Conservation (phyloP, 2,329 filamentous ascomycete species). For the Exophiala oligosperma region DNA sequence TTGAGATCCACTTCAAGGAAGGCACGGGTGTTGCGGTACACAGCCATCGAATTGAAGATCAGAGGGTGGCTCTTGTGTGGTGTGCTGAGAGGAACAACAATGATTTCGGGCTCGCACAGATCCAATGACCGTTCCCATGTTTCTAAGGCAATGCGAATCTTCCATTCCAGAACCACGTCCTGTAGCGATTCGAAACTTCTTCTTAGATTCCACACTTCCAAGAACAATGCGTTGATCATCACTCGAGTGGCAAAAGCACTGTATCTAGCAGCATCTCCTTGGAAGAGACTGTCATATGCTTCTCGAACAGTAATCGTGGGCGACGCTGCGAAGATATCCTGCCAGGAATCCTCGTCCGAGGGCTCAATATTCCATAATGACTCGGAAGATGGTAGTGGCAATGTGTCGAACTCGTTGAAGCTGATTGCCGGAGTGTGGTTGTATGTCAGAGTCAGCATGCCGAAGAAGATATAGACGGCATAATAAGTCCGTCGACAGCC, state of each 20-base stretch:
- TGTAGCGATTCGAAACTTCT: constrained; percentile 95
- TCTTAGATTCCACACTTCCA: constrained; percentile 99
- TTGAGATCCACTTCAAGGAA: constrained; percentile 94
- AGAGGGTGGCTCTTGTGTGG: constrained; percentile 95
- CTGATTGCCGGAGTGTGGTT: constrained; percentile 97
- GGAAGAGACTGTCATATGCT: constrained; percentile 92
- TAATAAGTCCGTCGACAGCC: constrained; percentile 96
- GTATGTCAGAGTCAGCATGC: constrained; percentile 89
- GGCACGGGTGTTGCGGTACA: constrained; percentile 91
- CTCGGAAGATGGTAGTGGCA: constrained; percentile 90
- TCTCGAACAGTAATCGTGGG: constrained; percentile 84
- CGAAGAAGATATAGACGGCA: constrained; percentile 98
- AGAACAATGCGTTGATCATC: constrained; percentile 97
- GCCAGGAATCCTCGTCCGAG: constrained; percentile 78
- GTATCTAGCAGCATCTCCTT: constrained; percentile 85
- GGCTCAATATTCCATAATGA: constrained; percentile 87
- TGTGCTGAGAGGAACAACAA: constrained; percentile 84
- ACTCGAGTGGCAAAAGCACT: constrained; percentile 96
- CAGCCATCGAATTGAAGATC: constrained; percentile 96
- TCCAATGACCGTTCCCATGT: constrained; percentile 99
- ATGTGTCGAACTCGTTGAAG: constrained; percentile 95
- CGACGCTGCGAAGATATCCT: constrained; percentile 70
- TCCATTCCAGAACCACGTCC: constrained; percentile 97
- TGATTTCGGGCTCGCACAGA: constrained; percentile 86
- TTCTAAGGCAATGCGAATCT: constrained; percentile 89